These are phyloP conservation scores for Aspergillus costaricaensis DNA, from an alignment of 2,329 filamentous ascomycete genomes.

Conservation along the genomic window DNA sequence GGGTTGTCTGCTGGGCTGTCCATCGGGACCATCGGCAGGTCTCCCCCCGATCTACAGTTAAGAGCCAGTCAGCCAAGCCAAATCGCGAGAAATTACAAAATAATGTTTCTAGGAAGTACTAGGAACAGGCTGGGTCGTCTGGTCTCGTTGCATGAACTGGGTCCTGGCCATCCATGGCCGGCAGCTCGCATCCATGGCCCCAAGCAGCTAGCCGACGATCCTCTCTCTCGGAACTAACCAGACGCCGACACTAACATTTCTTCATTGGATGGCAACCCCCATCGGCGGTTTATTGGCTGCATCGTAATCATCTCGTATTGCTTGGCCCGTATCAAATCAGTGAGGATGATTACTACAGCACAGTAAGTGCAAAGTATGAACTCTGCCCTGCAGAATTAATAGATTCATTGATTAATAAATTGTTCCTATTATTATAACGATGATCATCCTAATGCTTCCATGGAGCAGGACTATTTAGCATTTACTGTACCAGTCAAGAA, in stretches of 20 bases:
- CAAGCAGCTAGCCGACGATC: slow-evolving; percentile 12
- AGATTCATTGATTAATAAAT: too few species aligned
- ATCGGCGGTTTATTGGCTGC: neutral
- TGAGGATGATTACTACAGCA: neutral
- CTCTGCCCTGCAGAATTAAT: too few species aligned
- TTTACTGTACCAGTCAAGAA: neutral
- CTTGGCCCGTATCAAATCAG: neutral
- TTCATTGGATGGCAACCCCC: neutral
- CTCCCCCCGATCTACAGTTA: neutral
- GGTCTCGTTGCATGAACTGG: neutral
- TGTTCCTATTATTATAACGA: too few species aligned
- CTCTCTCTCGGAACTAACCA: neutral
- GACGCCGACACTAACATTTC: neutral
- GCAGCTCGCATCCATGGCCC: slow-evolving; percentile 3
- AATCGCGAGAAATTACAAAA: neutral
- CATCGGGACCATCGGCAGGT: neutral
- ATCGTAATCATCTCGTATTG: neutral
- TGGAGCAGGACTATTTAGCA: too few species aligned
- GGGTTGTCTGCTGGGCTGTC: neutral
- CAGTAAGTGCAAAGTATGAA: neutral
- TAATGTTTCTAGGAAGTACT: neutral
- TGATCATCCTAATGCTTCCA: too few species aligned
- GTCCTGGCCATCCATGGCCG: neutral
- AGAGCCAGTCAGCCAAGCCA: neutral
- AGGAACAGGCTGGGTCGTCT: neutral